Evolutionary conservation across 1,284 basidiomycete species (phyloP).

Genomic region (Austropuccinia psidii): DNA sequence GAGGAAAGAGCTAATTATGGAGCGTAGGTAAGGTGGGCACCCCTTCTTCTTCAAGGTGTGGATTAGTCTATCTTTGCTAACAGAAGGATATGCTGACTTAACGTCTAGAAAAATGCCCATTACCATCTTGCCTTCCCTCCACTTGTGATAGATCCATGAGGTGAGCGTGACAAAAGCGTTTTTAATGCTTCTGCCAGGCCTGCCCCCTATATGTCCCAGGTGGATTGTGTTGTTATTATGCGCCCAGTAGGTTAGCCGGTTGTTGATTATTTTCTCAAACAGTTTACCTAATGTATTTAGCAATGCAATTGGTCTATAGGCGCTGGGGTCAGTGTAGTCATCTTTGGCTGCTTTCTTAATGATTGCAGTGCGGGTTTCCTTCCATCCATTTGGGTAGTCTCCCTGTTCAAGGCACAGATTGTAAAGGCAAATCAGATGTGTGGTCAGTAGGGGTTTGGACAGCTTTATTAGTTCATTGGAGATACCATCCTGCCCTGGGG

Average conservation of each 20-base stretch:
- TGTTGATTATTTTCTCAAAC: conserved; percentile 11
- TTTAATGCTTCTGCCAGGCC: background rate
- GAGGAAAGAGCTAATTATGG: background rate
- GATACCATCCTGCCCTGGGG: background rate
- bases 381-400: background rate
- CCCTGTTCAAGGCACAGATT: background rate
- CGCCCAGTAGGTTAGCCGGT: background rate
- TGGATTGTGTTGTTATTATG: background rate
- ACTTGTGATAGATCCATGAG: background rate
- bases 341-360: background rate
- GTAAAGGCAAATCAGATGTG: background rate
- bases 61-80: background rate
- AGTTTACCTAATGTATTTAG: conserved; percentile 1
- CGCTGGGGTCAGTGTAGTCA: background rate
- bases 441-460: background rate
- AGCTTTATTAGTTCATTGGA: conserved; percentile 9
- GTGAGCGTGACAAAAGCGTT: background rate
- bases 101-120: background rate
- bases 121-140: background rate
- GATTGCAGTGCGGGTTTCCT: background rate
- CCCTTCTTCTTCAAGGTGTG: background rate
- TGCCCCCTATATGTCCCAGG: background rate
- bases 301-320: conserved; percentile 3
- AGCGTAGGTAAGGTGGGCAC: background rate
- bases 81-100: conserved; percentile 15